Conservation (phyloP, 2,329 filamentous ascomycete genomes). For the Akanthomyces uredinophilus region DNA sequence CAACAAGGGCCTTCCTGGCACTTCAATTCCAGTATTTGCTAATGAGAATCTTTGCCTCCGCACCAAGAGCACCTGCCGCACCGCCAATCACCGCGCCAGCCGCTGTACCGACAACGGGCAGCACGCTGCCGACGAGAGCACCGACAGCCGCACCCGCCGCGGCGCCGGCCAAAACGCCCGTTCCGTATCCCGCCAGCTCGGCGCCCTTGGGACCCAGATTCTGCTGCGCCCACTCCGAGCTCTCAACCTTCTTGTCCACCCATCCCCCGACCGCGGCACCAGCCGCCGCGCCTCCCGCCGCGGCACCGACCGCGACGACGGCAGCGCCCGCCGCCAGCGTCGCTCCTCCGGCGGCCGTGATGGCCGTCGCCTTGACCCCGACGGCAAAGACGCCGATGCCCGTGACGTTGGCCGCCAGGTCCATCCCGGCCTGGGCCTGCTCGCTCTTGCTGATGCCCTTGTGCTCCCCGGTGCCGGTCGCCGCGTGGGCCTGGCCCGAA, state of each 20-base stretch:
- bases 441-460: neutral
- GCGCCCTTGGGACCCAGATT: neutral
- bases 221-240: slow-evolving; percentile 9
- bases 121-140: neutral
- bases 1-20: too few species aligned
- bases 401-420: neutral
- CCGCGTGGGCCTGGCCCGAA: neutral
- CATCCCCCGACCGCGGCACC: slow-evolving; percentile 1
- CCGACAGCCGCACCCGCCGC: slow-evolving; percentile 4
- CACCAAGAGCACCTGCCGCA: slow-evolving; percentile 5
- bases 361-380: neutral
- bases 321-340: neutral
- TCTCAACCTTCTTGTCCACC: slow-evolving; percentile 1
- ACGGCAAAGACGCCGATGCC: neutral
- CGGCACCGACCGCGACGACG: neutral
- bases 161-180: slow-evolving; percentile 4
- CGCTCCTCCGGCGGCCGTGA: neutral
- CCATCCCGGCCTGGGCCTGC: neutral
- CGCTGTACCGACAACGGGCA: slow-evolving; percentile 2
- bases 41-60: slow-evolving; percentile 8
- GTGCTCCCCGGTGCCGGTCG: neutral
- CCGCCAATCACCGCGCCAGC: slow-evolving; percentile 8
- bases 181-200: neutral
- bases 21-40: neutral
- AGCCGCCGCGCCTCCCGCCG: neutral